Conservation (phyloP, 306 rosid genomes). For the Comarum palustre region DNA sequence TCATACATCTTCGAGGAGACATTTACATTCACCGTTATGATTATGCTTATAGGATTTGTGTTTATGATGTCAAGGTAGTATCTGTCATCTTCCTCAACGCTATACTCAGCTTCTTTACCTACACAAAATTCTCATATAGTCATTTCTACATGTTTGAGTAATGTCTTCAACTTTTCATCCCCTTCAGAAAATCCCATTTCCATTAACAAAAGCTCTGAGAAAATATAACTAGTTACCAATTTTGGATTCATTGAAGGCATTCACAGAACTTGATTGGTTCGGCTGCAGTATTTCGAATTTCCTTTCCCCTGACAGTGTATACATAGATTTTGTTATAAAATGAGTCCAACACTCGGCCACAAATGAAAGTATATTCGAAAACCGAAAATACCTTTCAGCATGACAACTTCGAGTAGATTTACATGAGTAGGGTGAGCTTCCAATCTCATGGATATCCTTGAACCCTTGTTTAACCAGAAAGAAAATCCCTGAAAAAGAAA, state of each 20-base stretch:
- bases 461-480: slow-evolving; percentile 72
- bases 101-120: slow-evolving; percentile 57
- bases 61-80: slow-evolving; percentile 57
- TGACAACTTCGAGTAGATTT: slow-evolving; percentile 40
- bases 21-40: slow-evolving; percentile 35
- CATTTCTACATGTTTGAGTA: background rate
- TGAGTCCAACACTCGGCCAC: background rate
- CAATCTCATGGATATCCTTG: slow-evolving; percentile 50
- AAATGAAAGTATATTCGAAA: background rate
- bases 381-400: slow-evolving; percentile 49
- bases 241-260: slow-evolving; percentile 13
- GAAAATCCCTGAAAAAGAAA: slow-evolving; percentile 46
- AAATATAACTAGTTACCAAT: slow-evolving; percentile 35
- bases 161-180: background rate
- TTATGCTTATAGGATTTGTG: slow-evolving; percentile 44
- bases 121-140: slow-evolving; percentile 6
- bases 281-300: slow-evolving; percentile 35
- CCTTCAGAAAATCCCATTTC: background rate
- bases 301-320: slow-evolving; percentile 44
- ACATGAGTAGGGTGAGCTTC: slow-evolving; percentile 47
- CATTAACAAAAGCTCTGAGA: background rate
- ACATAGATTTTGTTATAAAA: background rate
- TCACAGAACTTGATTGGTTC: slow-evolving; percentile 15
- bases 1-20: slow-evolving; percentile 66
- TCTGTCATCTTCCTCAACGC: slow-evolving; percentile 53